Percentiles rank a stretch among this genome's conserved stretches.
Conservation (phyloP, 2,329 filamentous ascomycete species). For the Colletotrichum camelliae region DNA sequence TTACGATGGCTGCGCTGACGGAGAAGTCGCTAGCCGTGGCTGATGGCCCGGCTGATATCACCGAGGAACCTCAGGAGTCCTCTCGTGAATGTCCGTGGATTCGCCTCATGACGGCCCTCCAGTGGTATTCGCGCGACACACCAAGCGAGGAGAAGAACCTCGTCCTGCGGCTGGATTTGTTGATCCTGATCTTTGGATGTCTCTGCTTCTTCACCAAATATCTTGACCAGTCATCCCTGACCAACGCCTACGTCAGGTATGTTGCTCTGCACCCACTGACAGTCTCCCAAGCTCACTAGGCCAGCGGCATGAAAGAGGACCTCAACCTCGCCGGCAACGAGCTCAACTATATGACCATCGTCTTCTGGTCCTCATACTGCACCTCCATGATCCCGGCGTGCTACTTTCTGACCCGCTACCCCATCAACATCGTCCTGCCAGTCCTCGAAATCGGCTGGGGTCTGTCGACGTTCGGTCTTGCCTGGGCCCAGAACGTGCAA, state of each 20-base stretch:
- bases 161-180: conserved; percentile 41
- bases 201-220: conserved; percentile 46
- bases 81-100: conserved; percentile 26
- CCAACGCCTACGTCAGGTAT: conserved; percentile 41
- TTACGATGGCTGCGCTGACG: not conserved
- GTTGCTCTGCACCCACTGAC: not conserved
- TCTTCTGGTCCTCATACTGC: conserved; percentile 43
- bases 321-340: conserved; percentile 38
- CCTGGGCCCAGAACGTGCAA: conserved; percentile 34
- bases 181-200: conserved; percentile 42
- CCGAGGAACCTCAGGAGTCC: not conserved
- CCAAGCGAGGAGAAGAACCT: conserved; percentile 35
- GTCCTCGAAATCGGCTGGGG: conserved; percentile 36
- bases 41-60: not conserved
- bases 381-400: conserved; percentile 44
- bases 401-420: conserved; percentile 40
- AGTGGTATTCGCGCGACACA: conserved; percentile 39
- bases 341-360: conserved; percentile 33
- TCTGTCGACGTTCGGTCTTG: conserved; percentile 32
- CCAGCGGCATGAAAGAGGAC: conserved; percentile 43
- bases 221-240: conserved; percentile 40
- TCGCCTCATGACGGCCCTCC: conserved; percentile 29
- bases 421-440: conserved; percentile 38
- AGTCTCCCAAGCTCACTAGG: not conserved
- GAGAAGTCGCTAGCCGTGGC: conserved; percentile 10